phyloP scores from a whole-genome alignment of 164 flowering plant genomes.

The Paratinospora sagittata region DNA sequence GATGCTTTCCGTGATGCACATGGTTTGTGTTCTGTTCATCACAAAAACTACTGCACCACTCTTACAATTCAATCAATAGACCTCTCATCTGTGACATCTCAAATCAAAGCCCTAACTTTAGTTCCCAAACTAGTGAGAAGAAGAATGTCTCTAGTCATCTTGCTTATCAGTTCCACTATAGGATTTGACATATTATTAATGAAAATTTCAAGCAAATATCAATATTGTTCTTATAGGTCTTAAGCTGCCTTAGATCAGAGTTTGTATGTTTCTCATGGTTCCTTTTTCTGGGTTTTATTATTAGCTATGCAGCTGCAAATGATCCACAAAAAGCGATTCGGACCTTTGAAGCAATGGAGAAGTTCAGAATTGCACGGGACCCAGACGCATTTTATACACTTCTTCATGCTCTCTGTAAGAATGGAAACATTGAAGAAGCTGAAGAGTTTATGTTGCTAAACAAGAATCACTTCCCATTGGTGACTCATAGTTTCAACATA shows the following conservation, averaged over 20 bases:
- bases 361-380: conserved; percentile 50
- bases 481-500: conserved; percentile 67
- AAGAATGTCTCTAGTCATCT: too few relatives aligned
- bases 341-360: conserved; percentile 73
- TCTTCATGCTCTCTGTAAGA: conserved; percentile 50
- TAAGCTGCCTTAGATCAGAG: background rate
- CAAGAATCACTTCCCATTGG: conserved; percentile 66
- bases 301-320: conserved; percentile 78
- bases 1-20: too few relatives aligned
- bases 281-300: background rate
- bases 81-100: background rate
- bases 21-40: too few relatives aligned
- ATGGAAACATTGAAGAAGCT: conserved; percentile 82
- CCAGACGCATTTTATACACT: conserved; percentile 46
- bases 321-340: conserved; percentile 54
- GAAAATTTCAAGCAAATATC: background rate
- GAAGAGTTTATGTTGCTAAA: conserved; percentile 74
- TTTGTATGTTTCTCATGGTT: background rate
- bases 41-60: too few relatives aligned
- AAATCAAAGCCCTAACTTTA: background rate
- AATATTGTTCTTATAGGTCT: background rate
- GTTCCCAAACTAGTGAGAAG: too few relatives aligned
- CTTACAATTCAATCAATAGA: too few relatives aligned
- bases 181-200: too few relatives aligned
- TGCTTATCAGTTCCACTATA: too few relatives aligned